Evolutionary conservation across 176 grass and related monocot species (phyloP).

Genomic region (Oryza nivara): DNA sequence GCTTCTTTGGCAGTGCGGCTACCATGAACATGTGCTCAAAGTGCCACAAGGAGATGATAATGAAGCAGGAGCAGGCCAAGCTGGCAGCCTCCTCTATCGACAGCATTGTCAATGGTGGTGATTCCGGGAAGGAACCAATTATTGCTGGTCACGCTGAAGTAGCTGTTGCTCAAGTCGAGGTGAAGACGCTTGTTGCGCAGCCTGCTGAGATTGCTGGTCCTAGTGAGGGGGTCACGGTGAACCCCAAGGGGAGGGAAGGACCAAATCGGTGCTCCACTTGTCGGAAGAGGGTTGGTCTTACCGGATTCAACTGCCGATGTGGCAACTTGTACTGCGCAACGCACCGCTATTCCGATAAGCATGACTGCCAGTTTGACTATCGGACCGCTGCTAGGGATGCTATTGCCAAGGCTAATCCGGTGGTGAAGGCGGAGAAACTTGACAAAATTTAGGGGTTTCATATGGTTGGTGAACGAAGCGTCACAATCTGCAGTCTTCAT

Average conservation of each 20-base stretch:
- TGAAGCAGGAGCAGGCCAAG: slow-evolving; percentile 77
- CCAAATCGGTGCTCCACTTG: slow-evolving; percentile 75
- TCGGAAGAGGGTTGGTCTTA: slow-evolving; percentile 80
- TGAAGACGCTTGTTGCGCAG: slow-evolving; percentile 32
- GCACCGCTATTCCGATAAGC: slow-evolving; percentile 92
- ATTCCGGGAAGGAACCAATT: slow-evolving; percentile 50
- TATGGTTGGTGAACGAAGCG: background rate
- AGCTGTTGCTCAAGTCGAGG: slow-evolving; percentile 46
- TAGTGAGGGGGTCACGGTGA: slow-evolving; percentile 19
- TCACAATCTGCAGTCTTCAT: slow-evolving; percentile 16
- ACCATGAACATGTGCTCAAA: slow-evolving; percentile 99
- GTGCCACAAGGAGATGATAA: slow-evolving; percentile 89
- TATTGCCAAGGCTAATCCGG: slow-evolving; percentile 94
- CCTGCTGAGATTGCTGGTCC: slow-evolving; percentile 43
- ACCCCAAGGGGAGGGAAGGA: slow-evolving; percentile 62
- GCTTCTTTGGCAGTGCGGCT: slow-evolving; percentile 82
- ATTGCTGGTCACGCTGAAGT: slow-evolving; percentile 31
- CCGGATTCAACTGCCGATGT: slow-evolving; percentile 89
- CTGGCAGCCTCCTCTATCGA: slow-evolving; percentile 84
- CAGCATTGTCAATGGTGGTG: slow-evolving; percentile 72
- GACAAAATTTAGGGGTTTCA: slow-evolving; percentile 77
- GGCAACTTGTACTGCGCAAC: slow-evolving; percentile 70
- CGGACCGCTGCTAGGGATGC: slow-evolving; percentile 80
- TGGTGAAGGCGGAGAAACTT: slow-evolving; percentile 93
- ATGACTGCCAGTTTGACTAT: slow-evolving; percentile 88